Evolutionary conservation across 306 rosid genomes (phyloP), one percentile per base, ranked within the genome.

Genomic region (Cyclanthera cordifolia): DNA sequence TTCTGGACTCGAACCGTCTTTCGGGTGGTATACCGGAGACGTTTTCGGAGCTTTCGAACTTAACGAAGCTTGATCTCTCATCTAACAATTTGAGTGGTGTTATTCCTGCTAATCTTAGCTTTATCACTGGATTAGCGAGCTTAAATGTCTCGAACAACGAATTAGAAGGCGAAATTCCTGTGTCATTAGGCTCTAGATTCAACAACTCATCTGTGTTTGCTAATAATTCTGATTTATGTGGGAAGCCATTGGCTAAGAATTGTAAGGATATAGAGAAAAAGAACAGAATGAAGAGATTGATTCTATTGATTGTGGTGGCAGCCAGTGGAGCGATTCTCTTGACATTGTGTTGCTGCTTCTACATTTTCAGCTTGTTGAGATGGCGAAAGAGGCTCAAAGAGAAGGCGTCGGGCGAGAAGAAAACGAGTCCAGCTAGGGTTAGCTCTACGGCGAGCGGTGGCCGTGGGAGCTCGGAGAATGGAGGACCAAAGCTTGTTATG

Each of bases 401-500:
- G 70, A 64, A 69, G 34, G 84, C 89, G 2, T 82, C 87, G 0
- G 95, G 96, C 47, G 96, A 87, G 77, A 91, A 88, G 82, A 86
- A 85, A 71, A 83, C 72, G 73, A 88, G 97, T 57, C 95, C 95
- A 0, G 95, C 88, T 0, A 77, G 96, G 81, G 89, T 84, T 2
- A 88, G 97, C 75, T 88, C 97, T 1, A 87, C 88, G 24, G 84
- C 95, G 23, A 89, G 96, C 28, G 91, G 91, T 8, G 97, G 88
- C 21, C 95, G 97, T 25, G 76, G 90, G 67, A 91, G 97, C 87
- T 75, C 84, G 0, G 97, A 88, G 14, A 91, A 60, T 71, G 88
- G 86, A 51, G 96, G 91, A n/a, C 96, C 97, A 15, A 91, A 84
- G 70, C 88, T 91, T 3, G 91, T 87, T 16, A 87, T 91, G 97